Conservation (phyloP, 192 early-diverging fungal species). For the Backusella morwellensis region DNA sequence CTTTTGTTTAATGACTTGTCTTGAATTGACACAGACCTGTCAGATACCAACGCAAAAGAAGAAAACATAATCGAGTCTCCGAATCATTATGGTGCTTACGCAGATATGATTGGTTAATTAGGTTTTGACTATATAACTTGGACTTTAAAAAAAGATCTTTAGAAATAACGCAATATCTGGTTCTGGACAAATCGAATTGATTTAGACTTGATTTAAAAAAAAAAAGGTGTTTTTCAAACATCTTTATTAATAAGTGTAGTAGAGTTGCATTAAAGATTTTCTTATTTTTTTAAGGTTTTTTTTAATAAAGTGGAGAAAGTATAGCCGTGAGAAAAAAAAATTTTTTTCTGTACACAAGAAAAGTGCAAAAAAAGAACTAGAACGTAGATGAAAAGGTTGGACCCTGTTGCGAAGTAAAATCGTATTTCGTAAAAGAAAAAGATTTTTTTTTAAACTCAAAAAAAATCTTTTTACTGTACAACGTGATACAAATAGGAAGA, state of each 20-base stretch:
- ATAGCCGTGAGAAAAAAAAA: constrained; percentile 3
- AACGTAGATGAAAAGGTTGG: background rate
- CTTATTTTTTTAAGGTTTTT: background rate
- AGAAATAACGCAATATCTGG: background rate
- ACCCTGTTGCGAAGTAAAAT: background rate
- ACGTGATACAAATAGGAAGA: background rate
- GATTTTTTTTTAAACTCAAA: background rate
- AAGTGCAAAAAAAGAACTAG: background rate
- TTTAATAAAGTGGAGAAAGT: background rate
- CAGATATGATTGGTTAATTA: background rate
- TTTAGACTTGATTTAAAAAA: background rate
- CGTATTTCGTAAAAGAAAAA: background rate
- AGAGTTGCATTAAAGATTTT: background rate
- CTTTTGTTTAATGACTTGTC: background rate
- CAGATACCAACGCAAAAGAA: background rate
- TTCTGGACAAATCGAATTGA: background rate
- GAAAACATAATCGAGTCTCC: background rate
- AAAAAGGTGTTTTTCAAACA: background rate
- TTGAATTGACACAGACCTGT: background rate
- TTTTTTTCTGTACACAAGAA: background rate
- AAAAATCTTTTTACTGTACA: background rate
- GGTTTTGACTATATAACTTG: background rate
- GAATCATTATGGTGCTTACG: background rate
- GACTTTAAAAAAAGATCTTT: constrained; percentile 6
- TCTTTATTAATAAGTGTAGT: background rate